These are phyloP conservation scores for Purpureocillium lavendulum DNA, from an alignment of 2,329 filamentous ascomycete species.

Conservation along the genomic window DNA sequence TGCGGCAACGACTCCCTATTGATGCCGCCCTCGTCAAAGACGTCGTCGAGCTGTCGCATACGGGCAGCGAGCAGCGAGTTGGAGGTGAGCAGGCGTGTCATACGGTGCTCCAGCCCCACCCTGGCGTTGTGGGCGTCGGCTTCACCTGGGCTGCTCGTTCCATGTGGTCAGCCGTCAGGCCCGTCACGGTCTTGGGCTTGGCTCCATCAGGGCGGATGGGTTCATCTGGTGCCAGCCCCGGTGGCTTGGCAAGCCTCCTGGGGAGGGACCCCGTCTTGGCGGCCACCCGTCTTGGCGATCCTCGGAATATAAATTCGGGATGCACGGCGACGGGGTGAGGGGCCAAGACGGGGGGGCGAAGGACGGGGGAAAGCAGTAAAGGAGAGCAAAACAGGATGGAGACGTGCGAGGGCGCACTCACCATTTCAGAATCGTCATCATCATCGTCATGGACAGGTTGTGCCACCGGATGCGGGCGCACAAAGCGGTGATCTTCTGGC, in stretches of 20 bases:
- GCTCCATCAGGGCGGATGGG: too few species aligned
- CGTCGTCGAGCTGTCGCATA: constrained; percentile 18
- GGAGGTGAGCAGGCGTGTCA: constrained; percentile 23
- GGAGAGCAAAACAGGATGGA: background rate
- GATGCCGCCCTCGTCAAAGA: constrained; percentile 10
- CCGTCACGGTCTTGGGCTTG: background rate
- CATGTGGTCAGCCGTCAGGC: background rate
- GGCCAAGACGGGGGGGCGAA: background rate
- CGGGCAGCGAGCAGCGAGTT: constrained; percentile 22
- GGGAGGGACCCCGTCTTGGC: too few species aligned
- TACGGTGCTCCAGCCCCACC: constrained; percentile 23
- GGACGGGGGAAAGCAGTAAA: background rate
- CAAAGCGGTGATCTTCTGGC: constrained; percentile 17
- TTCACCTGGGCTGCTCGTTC: constrained; percentile 19
- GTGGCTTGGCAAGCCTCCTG: too few species aligned
- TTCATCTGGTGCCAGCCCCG: too few species aligned
- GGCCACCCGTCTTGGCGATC: too few species aligned
- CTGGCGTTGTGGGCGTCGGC: constrained; percentile 26
- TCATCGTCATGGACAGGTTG: constrained; percentile 29
- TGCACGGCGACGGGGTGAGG: background rate
- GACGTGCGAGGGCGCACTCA: constrained; percentile 10
- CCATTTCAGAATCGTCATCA: constrained; percentile 31
- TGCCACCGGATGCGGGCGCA: constrained; percentile 26
- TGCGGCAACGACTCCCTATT: constrained; percentile 8
- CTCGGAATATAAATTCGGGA: too few species aligned